Evolutionary conservation across 2,329 filamentous ascomycete species (phyloP).

Genomic region (Ophiostoma himal-ulmi): DNA sequence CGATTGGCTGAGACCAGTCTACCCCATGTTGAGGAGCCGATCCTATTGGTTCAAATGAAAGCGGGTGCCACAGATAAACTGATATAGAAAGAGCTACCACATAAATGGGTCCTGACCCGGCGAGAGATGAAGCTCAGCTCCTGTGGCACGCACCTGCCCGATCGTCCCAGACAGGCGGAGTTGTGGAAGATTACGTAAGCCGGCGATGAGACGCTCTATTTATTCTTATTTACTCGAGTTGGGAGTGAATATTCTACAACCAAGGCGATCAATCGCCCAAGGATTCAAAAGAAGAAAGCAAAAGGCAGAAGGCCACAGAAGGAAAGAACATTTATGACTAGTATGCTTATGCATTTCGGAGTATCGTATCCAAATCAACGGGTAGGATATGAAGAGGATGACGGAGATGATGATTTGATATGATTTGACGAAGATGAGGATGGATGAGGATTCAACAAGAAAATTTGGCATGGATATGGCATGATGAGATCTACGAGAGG

Average conservation of each 20-base stretch:
- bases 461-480: not conserved
- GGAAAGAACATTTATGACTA: not conserved
- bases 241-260: not conserved
- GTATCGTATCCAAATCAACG: not conserved
- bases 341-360: not conserved
- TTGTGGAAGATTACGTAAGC: not conserved
- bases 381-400: not conserved
- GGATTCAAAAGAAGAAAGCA: not conserved
- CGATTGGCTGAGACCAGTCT: not conserved
- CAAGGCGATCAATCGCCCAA: not conserved
- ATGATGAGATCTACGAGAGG: not conserved
- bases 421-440: not conserved
- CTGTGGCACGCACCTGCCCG: slow-evolving; percentile 6
- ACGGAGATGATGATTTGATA: not conserved
- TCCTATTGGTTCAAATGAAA: not conserved
- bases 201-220: not conserved
- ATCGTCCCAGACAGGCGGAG: slow-evolving; percentile 1
- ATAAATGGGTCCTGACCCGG: not conserved
- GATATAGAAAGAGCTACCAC: not conserved
- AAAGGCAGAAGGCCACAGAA: not conserved
- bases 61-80: not conserved
- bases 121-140: slow-evolving; percentile 9
- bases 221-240: not conserved
- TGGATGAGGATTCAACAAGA: not conserved
- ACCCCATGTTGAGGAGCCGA: not conserved